A percentile compares a stretch with the other conserved stretches of the same genome.
Evolutionary conservation across 2,329 filamentous ascomycete species (phyloP).

Genomic region (Calonectria pteridis): DNA sequence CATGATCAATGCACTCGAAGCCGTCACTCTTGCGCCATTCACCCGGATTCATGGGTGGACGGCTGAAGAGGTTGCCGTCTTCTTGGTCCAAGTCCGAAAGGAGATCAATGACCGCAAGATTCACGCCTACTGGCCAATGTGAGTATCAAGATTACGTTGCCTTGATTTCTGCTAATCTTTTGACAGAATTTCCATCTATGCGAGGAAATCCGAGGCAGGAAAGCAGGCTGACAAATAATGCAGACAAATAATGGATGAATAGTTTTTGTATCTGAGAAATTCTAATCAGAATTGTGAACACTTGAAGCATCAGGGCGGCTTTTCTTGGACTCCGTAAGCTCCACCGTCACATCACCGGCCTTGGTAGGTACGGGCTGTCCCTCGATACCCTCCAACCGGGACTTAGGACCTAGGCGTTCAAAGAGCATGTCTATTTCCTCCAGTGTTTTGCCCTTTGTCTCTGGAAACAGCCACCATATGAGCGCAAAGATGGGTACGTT

Average conservation of each 20-base stretch:
- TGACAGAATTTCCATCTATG: not conserved
- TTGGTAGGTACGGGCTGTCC: not conserved
- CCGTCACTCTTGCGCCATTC: not conserved
- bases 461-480: conserved; percentile 1
- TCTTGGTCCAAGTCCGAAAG: not conserved
- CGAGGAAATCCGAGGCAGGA: not conserved
- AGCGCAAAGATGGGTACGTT: not conserved
- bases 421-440: conserved; percentile 4
- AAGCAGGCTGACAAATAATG: not conserved
- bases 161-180: not conserved
- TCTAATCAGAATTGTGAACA: not conserved
- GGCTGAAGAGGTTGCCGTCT: not conserved
- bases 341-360: not conserved
- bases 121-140: conserved; percentile 15
- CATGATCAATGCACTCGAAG: not conserved
- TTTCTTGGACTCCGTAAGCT: not conserved
- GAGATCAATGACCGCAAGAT: not conserved
- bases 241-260: not conserved
- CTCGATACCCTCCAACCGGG: not conserved
- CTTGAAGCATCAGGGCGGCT: not conserved
- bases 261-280: not conserved
- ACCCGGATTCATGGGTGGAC: conserved; percentile 6
- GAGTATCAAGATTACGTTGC: not conserved
- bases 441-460: conserved; percentile 1
- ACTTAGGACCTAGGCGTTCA: not conserved